Percentiles rank a stretch among this genome's conserved stretches.
phyloP scores from a whole-genome alignment of 805 yeast species.

The Candida patagonica region DNA sequence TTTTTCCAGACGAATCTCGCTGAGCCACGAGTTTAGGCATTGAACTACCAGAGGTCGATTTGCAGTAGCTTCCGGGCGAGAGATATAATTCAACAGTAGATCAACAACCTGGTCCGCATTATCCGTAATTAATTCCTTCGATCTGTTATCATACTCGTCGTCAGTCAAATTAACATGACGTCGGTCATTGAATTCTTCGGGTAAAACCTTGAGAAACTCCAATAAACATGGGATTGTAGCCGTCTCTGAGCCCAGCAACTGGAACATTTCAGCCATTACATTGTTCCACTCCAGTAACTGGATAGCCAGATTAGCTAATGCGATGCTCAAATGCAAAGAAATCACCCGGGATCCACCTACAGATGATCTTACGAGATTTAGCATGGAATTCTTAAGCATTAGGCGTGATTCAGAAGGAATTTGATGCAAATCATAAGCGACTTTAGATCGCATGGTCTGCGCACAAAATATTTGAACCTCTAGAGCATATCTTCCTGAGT shows the following conservation, averaged over 20 bases:
- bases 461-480: constrained; percentile 77
- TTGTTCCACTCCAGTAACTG: constrained; percentile 67
- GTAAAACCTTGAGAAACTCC: constrained; percentile 77
- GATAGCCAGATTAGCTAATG: constrained; percentile 72
- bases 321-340: constrained; percentile 73
- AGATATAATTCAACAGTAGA: constrained; percentile 43
- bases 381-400: constrained; percentile 58
- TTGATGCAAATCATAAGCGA: constrained; percentile 78
- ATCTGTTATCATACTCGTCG: constrained; percentile 64
- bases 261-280: constrained; percentile 60
- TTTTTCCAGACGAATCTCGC: constrained; percentile 67
- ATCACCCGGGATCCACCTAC: constrained; percentile 49
- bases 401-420: constrained; percentile 49
- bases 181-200: constrained; percentile 80
- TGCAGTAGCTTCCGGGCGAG: constrained; percentile 27
- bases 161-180: constrained; percentile 71
- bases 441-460: constrained; percentile 73
- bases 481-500: constrained; percentile 29
- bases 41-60: constrained; percentile 45
- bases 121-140: constrained; percentile 49
- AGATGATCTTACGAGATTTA: constrained; percentile 45
- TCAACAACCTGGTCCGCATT: constrained; percentile 63
- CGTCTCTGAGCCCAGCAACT: constrained; percentile 33
- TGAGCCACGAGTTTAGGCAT: constrained; percentile 84
- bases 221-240: constrained; percentile 42